Evolutionary conservation across 768 basidiomycete genomes (phyloP).

Genomic region (Brasilioporus rufonigricans): DNA sequence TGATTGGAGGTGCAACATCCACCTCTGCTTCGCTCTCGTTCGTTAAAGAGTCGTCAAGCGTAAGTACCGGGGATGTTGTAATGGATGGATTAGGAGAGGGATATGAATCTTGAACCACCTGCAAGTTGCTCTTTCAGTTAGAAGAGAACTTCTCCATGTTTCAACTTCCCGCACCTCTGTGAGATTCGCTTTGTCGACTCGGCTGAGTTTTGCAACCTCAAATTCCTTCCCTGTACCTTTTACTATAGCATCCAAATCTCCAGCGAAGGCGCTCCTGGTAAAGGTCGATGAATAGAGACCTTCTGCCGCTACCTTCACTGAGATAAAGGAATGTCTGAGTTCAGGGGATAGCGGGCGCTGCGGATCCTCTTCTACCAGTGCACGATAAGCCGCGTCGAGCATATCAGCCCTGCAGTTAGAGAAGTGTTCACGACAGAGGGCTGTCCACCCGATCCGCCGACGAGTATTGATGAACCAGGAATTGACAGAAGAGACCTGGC

Average conservation of each 20-base stretch:
- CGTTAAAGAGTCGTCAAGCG: constrained; percentile 3
- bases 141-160: not conserved
- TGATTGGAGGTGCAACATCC: constrained; percentile 1
- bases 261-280: constrained; percentile 27
- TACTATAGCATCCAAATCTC: constrained; percentile 29
- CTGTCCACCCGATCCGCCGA: constrained; percentile 54
- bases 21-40: constrained; percentile 19
- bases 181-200: not conserved
- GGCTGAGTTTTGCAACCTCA: too few species aligned
- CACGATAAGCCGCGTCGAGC: constrained; percentile 28
- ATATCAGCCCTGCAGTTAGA: constrained; percentile 25
- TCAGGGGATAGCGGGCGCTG: constrained; percentile 3
- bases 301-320: constrained; percentile 28
- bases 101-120: not conserved
- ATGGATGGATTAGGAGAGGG: constrained; percentile 3
- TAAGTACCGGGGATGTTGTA: constrained; percentile 1
- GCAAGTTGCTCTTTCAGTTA: too few species aligned
- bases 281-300: constrained; percentile 28
- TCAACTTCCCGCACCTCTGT: not conserved
- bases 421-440: constrained; percentile 32
- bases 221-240: too few species aligned
- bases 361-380: constrained; percentile 25
- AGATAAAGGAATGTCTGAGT: constrained; percentile 24
- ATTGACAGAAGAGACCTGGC: constrained; percentile 33
- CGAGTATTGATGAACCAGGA: constrained; percentile 50